A percentile compares a stretch with the other conserved stretches of the same genome.
phyloP scores from a whole-genome alignment of 176 grass and related monocot species.

The Aegilops bicornis region DNA sequence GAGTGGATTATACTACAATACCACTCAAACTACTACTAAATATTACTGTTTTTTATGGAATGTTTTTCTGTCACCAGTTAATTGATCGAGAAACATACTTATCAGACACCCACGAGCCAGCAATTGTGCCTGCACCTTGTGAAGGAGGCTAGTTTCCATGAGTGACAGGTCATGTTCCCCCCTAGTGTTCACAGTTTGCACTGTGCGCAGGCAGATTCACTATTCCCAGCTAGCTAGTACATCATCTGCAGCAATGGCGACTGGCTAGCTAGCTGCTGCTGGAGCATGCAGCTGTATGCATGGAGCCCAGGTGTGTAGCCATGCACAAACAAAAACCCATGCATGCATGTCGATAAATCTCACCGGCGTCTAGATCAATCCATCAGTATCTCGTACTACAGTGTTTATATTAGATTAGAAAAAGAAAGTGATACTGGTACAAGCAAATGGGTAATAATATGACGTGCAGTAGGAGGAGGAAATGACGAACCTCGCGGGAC shows the following conservation, averaged over 20 bases:
- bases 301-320: slow-evolving; percentile 37
- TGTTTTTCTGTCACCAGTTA: neutral
- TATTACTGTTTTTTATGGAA: neutral
- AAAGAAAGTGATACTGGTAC: no score
- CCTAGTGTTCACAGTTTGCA: neutral
- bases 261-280: neutral
- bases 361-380: no score
- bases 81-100: neutral
- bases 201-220: neutral
- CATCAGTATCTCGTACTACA: no score
- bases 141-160: neutral
- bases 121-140: neutral
- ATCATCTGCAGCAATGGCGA: neutral
- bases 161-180: neutral
- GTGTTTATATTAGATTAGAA: no score
- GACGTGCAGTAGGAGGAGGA: no score
- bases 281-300: neutral
- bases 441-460: no score
- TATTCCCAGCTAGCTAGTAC: neutral
- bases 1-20: neutral
- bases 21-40: no score
- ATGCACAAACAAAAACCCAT: slow-evolving; percentile 13
- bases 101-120: neutral
- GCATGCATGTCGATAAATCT: neutral
- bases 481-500: slow-evolving; percentile 57